Evolutionary conservation across 306 rosid genomes (phyloP).

Genomic region (Cucurbita argyrosperma): DNA sequence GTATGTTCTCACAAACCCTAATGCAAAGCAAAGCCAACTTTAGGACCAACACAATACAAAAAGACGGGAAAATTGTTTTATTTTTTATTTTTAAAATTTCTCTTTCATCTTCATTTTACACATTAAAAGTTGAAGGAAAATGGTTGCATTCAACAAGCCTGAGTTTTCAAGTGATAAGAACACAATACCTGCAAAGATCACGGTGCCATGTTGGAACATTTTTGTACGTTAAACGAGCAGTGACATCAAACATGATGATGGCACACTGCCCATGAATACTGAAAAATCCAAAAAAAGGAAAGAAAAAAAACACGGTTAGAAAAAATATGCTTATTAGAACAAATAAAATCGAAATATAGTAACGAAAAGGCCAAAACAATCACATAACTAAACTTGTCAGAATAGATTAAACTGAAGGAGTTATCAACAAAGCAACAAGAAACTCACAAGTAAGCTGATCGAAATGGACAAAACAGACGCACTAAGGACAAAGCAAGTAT

Average conservation of each 20-base stretch:
- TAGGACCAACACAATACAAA: background rate
- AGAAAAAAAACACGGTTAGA: background rate
- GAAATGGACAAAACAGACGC: background rate
- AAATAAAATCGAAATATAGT: background rate
- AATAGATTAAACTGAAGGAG: background rate
- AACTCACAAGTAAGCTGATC: background rate
- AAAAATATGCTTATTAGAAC: background rate
- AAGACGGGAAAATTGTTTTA: too few species aligned
- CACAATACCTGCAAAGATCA: slow-evolving; percentile 49
- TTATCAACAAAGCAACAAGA: background rate
- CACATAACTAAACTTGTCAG: background rate
- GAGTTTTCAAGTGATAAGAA: background rate
- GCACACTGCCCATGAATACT: slow-evolving; percentile 49
- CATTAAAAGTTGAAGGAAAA: background rate
- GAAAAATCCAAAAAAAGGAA: background rate
- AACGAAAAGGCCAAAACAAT: background rate
- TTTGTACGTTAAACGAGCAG: slow-evolving; percentile 54
- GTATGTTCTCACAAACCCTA: slow-evolving; percentile 71
- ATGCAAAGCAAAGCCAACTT: background rate
- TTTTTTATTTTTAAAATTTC: too few species aligned
- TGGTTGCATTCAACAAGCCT: background rate
- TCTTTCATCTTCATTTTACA: background rate
- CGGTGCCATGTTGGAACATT: slow-evolving; percentile 75
- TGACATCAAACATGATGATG: slow-evolving; percentile 62
- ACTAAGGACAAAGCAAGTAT: background rate